A percentile compares a stretch with the other conserved stretches of the same genome.
phyloP scores from a whole-genome alignment of 495 filamentous ascomycete species.

The Penicillium samsonianum region DNA sequence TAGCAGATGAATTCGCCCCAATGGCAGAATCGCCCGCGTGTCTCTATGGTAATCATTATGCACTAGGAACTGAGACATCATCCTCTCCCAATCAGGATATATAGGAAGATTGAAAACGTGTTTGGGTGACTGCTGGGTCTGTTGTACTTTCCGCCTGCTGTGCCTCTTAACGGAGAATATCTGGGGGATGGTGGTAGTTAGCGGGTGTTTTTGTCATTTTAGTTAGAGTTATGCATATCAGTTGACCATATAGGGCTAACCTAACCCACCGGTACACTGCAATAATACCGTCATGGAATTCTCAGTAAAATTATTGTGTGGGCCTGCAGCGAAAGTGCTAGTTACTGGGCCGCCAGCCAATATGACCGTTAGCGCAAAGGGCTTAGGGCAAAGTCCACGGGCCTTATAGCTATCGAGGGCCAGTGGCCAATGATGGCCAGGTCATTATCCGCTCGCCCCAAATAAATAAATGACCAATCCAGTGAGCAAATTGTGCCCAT shows the following conservation, averaged over 20 bases:
- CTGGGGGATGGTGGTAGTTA: too few species aligned
- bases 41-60: conserved; percentile 16
- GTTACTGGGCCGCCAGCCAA: background rate
- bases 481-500: too few species aligned
- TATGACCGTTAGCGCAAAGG: background rate
- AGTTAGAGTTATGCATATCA: too few species aligned
- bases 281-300: background rate
- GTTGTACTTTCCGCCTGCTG: too few species aligned
- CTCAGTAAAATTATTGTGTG: background rate
- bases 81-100: conserved; percentile 8
- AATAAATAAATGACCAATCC: too few species aligned
- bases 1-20: conserved; percentile 29
- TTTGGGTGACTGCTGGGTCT: conserved; percentile 1
- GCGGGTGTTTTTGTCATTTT: too few species aligned
- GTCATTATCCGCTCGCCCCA: background rate
- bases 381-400: background rate
- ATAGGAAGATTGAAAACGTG: conserved; percentile 13
- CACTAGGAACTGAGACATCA: background rate
- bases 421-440: background rate
- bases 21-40: conserved; percentile 23
- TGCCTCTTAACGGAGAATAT: too few species aligned
- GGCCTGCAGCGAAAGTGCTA: background rate
- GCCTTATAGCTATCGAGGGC: background rate
- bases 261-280: too few species aligned
- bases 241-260: too few species aligned